Conservation (phyloP, 1,284 basidiomycete genomes). For the Porphyrellus sp. region DNA sequence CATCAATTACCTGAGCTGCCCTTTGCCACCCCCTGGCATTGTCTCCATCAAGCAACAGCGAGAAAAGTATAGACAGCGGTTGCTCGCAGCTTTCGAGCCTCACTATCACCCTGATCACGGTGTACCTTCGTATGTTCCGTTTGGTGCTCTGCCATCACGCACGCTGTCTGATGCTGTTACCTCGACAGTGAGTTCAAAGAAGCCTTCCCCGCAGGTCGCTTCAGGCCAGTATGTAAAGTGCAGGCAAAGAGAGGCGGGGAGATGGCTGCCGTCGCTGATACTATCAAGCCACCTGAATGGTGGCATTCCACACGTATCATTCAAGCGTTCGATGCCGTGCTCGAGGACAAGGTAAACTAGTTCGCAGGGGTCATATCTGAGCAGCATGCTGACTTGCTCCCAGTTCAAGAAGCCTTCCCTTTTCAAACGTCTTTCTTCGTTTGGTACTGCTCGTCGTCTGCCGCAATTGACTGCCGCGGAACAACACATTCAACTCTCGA, state of each 20-base stretch:
- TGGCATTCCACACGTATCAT: conserved; percentile 89
- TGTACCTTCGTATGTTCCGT: conserved; percentile 58
- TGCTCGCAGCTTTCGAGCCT: conserved; percentile 77
- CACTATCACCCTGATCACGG: conserved; percentile 83
- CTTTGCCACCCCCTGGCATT: conserved; percentile 74
- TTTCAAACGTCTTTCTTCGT: conserved; percentile 80
- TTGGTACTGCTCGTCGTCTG: conserved; percentile 66
- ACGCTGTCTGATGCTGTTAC: conserved; percentile 6
- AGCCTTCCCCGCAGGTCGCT: conserved; percentile 89
- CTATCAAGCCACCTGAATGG: conserved; percentile 86
- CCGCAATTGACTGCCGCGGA: conserved; percentile 76
- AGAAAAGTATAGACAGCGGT: conserved; percentile 77
- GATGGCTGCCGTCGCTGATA: conserved; percentile 78
- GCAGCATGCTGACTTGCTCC: conserved; percentile 17
- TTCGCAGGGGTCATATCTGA: neutral
- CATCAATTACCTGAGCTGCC: conserved; percentile 86
- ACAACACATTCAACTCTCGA: conserved; percentile 79
- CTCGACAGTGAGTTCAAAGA: conserved; percentile 82
- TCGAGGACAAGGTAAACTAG: conserved; percentile 73
- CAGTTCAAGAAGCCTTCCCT: conserved; percentile 88
- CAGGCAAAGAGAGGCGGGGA: conserved; percentile 77
- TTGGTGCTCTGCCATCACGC: neutral
- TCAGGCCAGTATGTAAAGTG: conserved; percentile 80
- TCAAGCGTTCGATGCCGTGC: conserved; percentile 83
- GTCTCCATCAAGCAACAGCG: conserved; percentile 80